Base-by-base conservation (phyloP, 129 eudicot species). In the Mikania micrantha region DNA sequence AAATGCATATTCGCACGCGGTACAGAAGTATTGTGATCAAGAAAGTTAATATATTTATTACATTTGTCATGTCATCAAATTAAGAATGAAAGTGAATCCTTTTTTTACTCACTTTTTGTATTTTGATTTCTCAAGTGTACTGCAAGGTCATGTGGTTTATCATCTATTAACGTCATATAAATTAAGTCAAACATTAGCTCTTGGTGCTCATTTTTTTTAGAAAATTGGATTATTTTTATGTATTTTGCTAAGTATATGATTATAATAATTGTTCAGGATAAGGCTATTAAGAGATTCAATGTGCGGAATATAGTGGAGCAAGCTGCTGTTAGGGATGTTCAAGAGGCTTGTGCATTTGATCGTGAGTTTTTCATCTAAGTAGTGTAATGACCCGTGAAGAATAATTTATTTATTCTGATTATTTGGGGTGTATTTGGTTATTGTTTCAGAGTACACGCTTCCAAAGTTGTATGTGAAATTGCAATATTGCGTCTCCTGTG, bases 241-340 rank as follows among this genome's bases (percentile, higher is more conserved):
- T 41, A 4, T 11, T 15, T 41, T 41, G 47, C 12, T 41, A 12
- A 41, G n/a, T 0, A 41, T 15, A 2, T n/a, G n/a, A 13, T 50
- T 11, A 0, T 53, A 53, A 9, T 15, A 1, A 13, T 27, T 64
- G 40, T 25, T 44, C 67, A 89, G 93, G 90, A 89, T 75, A 90
- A 90, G 64, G 88, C 96, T n/a, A 86, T 90, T 42, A 90, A 90
- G 85, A 81, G 94, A 54, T 86, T 90, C 57, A 87, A 81, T 60
- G 94, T 89, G 78, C 85, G 96, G 90, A 85, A 86, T 88, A 90
- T 90, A 1, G 90, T 86, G 60, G 94, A 90, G 58, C 96, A 90
- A 82, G 90, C 88, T 39, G 96, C 88, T 36, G 93, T 89, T n/a
- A 81, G 96, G 84, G 96, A 89, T 81, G 90, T 89, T 41, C 93